These are phyloP conservation scores for Eremomyces bilateralis DNA, from an alignment of 495 filamentous ascomycete species.

Conservation along the genomic window DNA sequence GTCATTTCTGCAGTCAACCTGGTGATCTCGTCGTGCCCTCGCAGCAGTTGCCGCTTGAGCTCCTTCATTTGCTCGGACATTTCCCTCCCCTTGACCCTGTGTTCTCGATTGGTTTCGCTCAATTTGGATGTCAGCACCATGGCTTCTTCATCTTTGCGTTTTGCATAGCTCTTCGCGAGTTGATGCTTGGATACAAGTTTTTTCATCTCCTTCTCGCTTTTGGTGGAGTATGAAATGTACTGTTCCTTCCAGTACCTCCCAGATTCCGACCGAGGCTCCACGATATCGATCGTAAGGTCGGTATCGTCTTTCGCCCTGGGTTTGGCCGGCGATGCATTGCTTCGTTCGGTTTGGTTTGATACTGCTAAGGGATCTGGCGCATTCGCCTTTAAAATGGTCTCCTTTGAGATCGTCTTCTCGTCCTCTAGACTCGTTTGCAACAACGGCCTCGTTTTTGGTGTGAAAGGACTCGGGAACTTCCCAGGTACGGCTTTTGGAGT, in stretches of 20 bases:
- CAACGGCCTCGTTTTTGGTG: constrained; percentile 15
- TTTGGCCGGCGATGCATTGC: neutral
- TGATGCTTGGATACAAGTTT: constrained; percentile 33
- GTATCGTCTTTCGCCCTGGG: constrained; percentile 23
- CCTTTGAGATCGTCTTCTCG: constrained; percentile 23
- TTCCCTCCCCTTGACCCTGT: constrained; percentile 23
- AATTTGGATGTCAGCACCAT: constrained; percentile 49
- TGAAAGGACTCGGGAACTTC: constrained; percentile 46
- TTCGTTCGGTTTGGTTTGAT: constrained; percentile 5
- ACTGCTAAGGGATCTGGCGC: too few species aligned
- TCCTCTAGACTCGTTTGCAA: constrained; percentile 4
- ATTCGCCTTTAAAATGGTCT: constrained; percentile 9
- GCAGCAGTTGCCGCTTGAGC: constrained; percentile 10
- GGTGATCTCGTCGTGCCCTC: constrained; percentile 10
- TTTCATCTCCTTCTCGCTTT: constrained; percentile 43
- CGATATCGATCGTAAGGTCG: constrained; percentile 52
- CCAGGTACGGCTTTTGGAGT: constrained; percentile 32
- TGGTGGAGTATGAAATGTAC: constrained; percentile 60
- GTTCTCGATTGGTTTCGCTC: constrained; percentile 35
- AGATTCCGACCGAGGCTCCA: constrained; percentile 60
- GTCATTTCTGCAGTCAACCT: constrained; percentile 9
- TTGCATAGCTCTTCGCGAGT: constrained; percentile 70
- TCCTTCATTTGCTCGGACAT: constrained; percentile 17
- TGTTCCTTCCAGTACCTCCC: constrained; percentile 89
- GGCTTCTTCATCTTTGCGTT: constrained; percentile 69